phyloP scores from a whole-genome alignment of 257 asterid species.

The Ballota nigra region DNA sequence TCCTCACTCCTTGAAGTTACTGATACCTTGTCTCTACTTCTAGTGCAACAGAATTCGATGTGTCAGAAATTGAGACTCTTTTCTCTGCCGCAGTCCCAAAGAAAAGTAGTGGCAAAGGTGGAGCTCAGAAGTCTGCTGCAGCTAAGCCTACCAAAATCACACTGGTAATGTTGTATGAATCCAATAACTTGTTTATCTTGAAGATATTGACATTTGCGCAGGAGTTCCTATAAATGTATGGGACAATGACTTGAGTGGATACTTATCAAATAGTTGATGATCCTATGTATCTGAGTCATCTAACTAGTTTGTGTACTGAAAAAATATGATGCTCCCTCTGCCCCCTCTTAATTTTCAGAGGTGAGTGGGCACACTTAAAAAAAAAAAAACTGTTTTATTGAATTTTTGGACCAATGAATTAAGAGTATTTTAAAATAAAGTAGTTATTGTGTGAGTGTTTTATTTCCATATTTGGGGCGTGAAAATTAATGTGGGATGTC shows the following conservation, averaged over 20 bases:
- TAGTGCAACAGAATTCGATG: conserved; percentile 94
- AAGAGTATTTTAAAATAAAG: too few relatives aligned
- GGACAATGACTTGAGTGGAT: neutral
- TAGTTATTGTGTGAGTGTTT: too few relatives aligned
- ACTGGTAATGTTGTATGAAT: conserved; percentile 63
- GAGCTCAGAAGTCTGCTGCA: conserved; percentile 72
- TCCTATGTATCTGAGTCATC: neutral
- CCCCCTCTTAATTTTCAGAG: too few relatives aligned
- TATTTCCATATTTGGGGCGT: too few relatives aligned
- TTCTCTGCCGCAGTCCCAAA: conserved; percentile 80
- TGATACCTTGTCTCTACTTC: conserved; percentile 35
- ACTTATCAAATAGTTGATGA: neutral
- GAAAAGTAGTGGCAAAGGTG: conserved; percentile 56
- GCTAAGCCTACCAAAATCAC: conserved; percentile 71
- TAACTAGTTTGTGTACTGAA: conserved; percentile 2
- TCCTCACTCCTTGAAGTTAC: conserved; percentile 27
- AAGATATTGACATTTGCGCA: neutral
- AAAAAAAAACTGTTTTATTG: too few relatives aligned
- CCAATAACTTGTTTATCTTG: conserved; percentile 15
- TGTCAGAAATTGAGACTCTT: conserved; percentile 84
- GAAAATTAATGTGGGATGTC: too few relatives aligned
- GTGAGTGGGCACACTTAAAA: too few relatives aligned
- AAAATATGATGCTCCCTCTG: too few relatives aligned
- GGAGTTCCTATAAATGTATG: conserved; percentile 1
- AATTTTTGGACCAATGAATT: too few relatives aligned